phyloP scores from a whole-genome alignment of 371 early-diverging fungal genomes.

The Syncephalastrum contaminatum region DNA sequence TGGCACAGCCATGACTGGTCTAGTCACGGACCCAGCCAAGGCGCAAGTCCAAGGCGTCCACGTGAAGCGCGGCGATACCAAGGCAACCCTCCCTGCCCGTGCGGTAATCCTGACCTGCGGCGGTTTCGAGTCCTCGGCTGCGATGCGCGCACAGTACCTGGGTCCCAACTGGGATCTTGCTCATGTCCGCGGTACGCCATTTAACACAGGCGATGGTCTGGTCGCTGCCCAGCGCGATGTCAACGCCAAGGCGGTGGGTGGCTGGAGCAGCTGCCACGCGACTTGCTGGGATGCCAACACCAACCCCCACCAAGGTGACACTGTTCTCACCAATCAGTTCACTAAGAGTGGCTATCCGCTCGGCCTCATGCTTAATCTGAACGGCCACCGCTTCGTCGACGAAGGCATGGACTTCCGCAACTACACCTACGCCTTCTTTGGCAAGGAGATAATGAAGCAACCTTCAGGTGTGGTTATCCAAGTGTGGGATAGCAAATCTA shows the following conservation, averaged over 20 bases:
- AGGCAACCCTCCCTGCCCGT: neutral
- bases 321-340: slow-evolving; percentile 16
- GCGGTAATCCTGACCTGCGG: slow-evolving; percentile 19
- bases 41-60: slow-evolving; percentile 8
- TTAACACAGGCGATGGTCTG: slow-evolving; percentile 20
- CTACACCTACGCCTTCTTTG: slow-evolving; percentile 23
- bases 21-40: neutral
- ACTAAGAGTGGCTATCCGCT: slow-evolving; percentile 21
- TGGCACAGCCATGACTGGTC: slow-evolving; percentile 7
- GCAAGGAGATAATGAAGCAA: slow-evolving; percentile 18
- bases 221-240: slow-evolving; percentile 17
- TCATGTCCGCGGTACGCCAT: slow-evolving; percentile 22
- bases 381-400: slow-evolving; percentile 21
- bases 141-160: slow-evolving; percentile 23
- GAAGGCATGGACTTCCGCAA: slow-evolving; percentile 23
- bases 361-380: slow-evolving; percentile 18
- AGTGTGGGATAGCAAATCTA: slow-evolving; percentile 12
- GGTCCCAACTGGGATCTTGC: slow-evolving; percentile 20
- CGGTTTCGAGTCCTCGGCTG: slow-evolving; percentile 17
- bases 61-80: neutral
- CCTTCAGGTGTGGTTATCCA: slow-evolving; percentile 15
- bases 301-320: slow-evolving; percentile 13
- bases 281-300: slow-evolving; percentile 26
- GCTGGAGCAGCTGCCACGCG: slow-evolving; percentile 16
- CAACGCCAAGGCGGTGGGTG: slow-evolving; percentile 12